phyloP scores from a whole-genome alignment of 2,329 filamentous ascomycete species.

The Colletotrichum sp. region DNA sequence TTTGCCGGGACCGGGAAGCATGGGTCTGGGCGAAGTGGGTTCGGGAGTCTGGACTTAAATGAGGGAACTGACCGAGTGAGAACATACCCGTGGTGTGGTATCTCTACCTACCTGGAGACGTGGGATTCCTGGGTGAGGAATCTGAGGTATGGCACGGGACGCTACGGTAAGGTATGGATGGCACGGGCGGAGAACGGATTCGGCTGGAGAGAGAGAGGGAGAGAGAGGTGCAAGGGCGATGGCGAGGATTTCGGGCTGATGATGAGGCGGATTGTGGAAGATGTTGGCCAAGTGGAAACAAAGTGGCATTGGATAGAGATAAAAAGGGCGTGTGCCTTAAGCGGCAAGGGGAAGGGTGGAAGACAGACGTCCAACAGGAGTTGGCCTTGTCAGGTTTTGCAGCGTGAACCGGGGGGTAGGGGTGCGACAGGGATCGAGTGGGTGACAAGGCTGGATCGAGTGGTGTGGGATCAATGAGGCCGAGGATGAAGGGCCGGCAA shows the following conservation, averaged over 20 bases:
- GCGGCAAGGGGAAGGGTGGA: not conserved
- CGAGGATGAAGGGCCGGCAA: not conserved
- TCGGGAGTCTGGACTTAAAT: not conserved
- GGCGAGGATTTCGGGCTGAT: not conserved
- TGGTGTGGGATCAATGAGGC: not conserved
- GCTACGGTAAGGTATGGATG: not conserved
- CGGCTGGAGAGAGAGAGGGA: not conserved
- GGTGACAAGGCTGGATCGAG: not conserved
- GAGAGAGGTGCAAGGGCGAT: not conserved
- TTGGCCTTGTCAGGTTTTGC: not conserved
- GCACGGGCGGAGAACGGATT: not conserved
- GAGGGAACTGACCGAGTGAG: not conserved
- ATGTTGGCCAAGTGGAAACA: not conserved
- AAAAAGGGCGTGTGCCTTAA: not conserved
- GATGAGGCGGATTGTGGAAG: not conserved
- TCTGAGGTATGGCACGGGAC: not conserved
- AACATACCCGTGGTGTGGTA: not conserved
- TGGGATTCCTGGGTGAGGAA: not conserved
- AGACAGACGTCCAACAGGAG: not conserved
- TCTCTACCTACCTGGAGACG: not conserved
- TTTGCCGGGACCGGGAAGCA: slow-evolving; percentile 4
- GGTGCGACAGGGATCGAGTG: not conserved
- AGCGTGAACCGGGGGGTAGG: not conserved
- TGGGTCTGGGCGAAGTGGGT: not conserved
- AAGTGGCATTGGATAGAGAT: slow-evolving; percentile 5